phyloP scores from a whole-genome alignment of 2,329 filamentous ascomycete genomes.

The Xylariaceae sp. region DNA sequence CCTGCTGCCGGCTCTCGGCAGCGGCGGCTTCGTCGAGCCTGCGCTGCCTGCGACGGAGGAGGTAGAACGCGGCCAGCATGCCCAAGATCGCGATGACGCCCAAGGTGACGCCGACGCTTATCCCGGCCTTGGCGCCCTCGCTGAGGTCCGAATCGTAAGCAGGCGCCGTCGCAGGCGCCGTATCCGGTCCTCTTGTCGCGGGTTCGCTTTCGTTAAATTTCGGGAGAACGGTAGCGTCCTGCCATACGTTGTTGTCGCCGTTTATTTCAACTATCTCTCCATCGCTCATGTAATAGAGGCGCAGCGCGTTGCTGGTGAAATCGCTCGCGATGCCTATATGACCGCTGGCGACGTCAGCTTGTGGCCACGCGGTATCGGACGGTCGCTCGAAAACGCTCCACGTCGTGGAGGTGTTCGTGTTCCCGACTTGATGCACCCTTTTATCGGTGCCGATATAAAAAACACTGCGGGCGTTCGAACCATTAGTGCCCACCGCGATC shows the following conservation, averaged over 20 bases:
- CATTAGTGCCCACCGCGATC: conserved; percentile 38
- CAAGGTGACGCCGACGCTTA: conserved; percentile 40
- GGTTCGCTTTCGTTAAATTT: conserved; percentile 28
- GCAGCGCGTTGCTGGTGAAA: conserved; percentile 25
- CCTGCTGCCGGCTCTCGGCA: conserved; percentile 4
- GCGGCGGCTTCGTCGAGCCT: conserved; percentile 20
- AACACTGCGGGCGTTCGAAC: conserved; percentile 32
- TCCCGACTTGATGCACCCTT: conserved; percentile 37
- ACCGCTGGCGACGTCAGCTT: conserved; percentile 32
- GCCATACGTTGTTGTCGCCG: conserved; percentile 36
- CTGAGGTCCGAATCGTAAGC: conserved; percentile 31
- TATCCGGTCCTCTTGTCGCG: background rate
- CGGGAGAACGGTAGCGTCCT: conserved; percentile 31
- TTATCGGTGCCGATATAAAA: conserved; percentile 44
- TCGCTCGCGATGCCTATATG: conserved; percentile 37
- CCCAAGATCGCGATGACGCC: conserved; percentile 37
- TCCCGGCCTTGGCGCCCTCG: conserved; percentile 40
- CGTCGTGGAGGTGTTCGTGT: conserved; percentile 18
- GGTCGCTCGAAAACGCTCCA: conserved; percentile 33
- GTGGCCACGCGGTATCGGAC: conserved; percentile 32
- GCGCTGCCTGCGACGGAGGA: conserved; percentile 33
- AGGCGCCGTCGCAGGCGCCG: background rate
- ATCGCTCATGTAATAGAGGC: conserved; percentile 41
- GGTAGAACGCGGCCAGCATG: conserved; percentile 32
- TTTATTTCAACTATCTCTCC: conserved; percentile 37